These are phyloP conservation scores for Penicillium sp. DNA, from an alignment of 2,329 filamentous ascomycete genomes.

Conservation along the genomic window DNA sequence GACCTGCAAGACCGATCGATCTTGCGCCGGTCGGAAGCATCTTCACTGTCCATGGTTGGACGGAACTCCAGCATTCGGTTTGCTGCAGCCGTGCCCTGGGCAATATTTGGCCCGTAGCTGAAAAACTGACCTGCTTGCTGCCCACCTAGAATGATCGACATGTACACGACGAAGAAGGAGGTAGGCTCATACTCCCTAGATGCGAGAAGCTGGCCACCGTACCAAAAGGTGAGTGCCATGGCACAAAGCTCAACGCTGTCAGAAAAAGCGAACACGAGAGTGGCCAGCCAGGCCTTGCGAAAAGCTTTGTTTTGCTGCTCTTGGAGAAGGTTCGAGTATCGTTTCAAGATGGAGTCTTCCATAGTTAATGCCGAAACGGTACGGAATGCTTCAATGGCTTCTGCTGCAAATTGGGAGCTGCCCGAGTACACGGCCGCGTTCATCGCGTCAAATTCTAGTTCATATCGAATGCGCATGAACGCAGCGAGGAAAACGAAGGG, in stretches of 20 bases:
- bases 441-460: slow-evolving; percentile 70
- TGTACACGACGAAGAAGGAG: slow-evolving; percentile 64
- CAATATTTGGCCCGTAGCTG: slow-evolving; percentile 64
- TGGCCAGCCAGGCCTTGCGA: slow-evolving; percentile 64
- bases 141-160: slow-evolving; percentile 69
- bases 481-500: slow-evolving; percentile 56
- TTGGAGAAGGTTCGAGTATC: slow-evolving; percentile 64
- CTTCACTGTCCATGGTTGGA: not conserved
- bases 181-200: slow-evolving; percentile 52
- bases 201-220: slow-evolving; percentile 62
- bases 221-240: slow-evolving; percentile 67
- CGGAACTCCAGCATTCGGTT: slow-evolving; percentile 42
- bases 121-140: slow-evolving; percentile 71
- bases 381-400: slow-evolving; percentile 73
- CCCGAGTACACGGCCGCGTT: slow-evolving; percentile 70
- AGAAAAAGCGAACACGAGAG: slow-evolving; percentile 69
- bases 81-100: slow-evolving; percentile 43
- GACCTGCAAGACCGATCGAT: slow-evolving; percentile 6
- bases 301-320: slow-evolving; percentile 65
- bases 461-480: slow-evolving; percentile 63
- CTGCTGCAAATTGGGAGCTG: slow-evolving; percentile 74
- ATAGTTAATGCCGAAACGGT: slow-evolving; percentile 73
- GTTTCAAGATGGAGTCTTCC: slow-evolving; percentile 65
- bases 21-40: not conserved
- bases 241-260: slow-evolving; percentile 68